Conservation (phyloP, 176 grass and related monocot genomes). For the Oropetium thomaeum region DNA sequence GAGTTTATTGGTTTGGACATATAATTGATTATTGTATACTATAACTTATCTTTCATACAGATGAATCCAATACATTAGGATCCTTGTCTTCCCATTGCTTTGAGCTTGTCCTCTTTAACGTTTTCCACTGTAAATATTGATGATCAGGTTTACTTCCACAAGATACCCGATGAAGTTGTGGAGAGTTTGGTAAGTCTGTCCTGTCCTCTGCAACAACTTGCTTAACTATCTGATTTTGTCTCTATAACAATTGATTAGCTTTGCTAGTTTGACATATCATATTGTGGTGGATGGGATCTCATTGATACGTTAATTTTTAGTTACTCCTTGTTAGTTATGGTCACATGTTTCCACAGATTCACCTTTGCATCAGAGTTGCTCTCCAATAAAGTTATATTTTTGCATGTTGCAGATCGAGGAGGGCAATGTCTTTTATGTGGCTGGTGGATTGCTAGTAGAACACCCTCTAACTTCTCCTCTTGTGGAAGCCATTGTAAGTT, state of each 20-base stretch:
- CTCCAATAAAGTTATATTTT: conserved; percentile 11
- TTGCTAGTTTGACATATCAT: not conserved
- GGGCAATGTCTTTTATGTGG: conserved; percentile 88
- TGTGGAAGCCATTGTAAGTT: conserved; percentile 86
- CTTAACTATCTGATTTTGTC: not conserved
- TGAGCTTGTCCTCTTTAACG: conserved; percentile 9
- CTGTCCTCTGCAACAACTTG: not conserved
- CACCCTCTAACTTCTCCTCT: conserved; percentile 90
- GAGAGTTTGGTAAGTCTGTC: conserved; percentile 70
- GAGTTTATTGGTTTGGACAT: not conserved
- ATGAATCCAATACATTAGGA: conserved; percentile 3
- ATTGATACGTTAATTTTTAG: not conserved
- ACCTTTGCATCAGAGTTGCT: not conserved
- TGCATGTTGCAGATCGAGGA: conserved; percentile 65
- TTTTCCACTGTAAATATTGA: conserved; percentile 22
- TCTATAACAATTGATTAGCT: not conserved
- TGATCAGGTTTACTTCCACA: conserved; percentile 90
- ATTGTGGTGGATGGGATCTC: not conserved
- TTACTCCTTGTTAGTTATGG: not conserved
- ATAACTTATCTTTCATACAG: not conserved
- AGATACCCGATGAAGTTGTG: conserved; percentile 80
- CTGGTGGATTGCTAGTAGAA: conserved; percentile 88
- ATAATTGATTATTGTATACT: not conserved
- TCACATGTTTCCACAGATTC: not conserved
- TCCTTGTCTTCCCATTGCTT: conserved; percentile 1